Evolutionary conservation across 176 grass and related monocot genomes (phyloP).

Genomic region (Microstegium vimineum): DNA sequence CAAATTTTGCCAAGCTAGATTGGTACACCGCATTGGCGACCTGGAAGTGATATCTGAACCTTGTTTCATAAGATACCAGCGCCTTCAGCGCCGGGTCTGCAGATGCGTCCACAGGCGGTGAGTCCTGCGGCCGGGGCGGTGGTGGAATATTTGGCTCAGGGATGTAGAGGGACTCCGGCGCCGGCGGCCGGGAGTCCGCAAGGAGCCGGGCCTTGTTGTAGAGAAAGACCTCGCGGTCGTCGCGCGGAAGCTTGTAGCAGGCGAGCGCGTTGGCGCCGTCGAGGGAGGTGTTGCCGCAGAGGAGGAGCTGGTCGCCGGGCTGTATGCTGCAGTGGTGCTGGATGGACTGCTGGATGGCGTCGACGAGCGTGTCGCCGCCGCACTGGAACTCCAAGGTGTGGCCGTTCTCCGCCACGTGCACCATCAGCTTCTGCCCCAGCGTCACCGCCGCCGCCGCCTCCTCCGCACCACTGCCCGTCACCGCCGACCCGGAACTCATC

Average conservation of each 20-base stretch:
- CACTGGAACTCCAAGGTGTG: constrained; percentile 87
- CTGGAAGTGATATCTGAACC: constrained; percentile 87
- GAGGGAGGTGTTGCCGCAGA: constrained; percentile 76
- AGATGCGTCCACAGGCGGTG: constrained; percentile 35
- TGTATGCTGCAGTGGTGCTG: constrained; percentile 55
- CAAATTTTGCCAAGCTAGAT: constrained; percentile 52
- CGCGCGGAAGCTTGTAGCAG: constrained; percentile 82
- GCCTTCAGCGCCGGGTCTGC: constrained; percentile 81
- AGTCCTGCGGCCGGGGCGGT: constrained; percentile 39
- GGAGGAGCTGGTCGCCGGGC: constrained; percentile 64
- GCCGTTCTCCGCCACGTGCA: constrained; percentile 91
- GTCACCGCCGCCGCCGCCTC: constrained; percentile 33
- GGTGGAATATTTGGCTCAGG: constrained; percentile 51
- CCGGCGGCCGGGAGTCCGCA: constrained; percentile 38
- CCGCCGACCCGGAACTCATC: constrained; percentile 88
- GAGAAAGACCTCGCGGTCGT: constrained; percentile 83
- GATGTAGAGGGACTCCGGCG: constrained; percentile 55
- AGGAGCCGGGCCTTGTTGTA: constrained; percentile 83
- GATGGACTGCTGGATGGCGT: constrained; percentile 64
- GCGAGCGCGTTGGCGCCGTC: constrained; percentile 55
- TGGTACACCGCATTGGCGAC: constrained; percentile 63
- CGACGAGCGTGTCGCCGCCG: constrained; percentile 62
- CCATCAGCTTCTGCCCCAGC: constrained; percentile 71
- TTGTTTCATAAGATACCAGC: constrained; percentile 66
- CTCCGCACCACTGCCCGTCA: constrained; percentile 50